Base-by-base conservation (phyloP, 495 filamentous ascomycete genomes). In the Cenococcum geophilum region DNA sequence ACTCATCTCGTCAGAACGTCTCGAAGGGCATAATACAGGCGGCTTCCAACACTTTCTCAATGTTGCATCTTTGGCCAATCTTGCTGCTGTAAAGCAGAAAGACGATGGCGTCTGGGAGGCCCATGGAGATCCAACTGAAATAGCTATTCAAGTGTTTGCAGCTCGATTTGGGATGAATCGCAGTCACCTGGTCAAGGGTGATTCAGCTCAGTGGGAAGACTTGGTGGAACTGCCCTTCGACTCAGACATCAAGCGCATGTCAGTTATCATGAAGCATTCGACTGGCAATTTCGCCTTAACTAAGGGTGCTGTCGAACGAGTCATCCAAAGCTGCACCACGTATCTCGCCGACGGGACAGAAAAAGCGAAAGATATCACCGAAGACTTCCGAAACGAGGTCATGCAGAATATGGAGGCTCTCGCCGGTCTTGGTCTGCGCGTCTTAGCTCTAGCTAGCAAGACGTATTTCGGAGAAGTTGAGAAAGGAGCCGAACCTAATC, bases 221-320 rank as follows among this genome's bases (percentile, higher is more conserved):
- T 37, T 83, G 5, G 75, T 74, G 5, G 83, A 86, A 61, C 79
- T 83, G 56, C 80, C 82, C 5, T 86, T 86, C 67, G 82, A 84
- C 68, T 86, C 83, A 3, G 77, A 78, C 32, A 74, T 78, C 58
- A 86, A 86, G 68, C 77, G 77, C 59, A 84, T 86, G 82, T 80
- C 76, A 18, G 80, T 85, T 37, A 70, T 82, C 27, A 81, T 80
- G 71, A 72, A 71, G 40, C 67, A 79, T 54, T 59, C 53, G 12
- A 58, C 74, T 21, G 66, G 69, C 45, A 66, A 73, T 22, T 68
- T 75, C 21, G 76, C 82, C 10, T 84, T 78, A 69, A 80, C 80
- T 67, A 86, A 86, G 68, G 83, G 83, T 37, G 83, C 83, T 16
- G 75, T 80, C 6, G 83, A 86, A 66, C 76, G 76, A 22, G 67